Evolutionary conservation across 2,329 filamentous ascomycete genomes (phyloP).

Genomic region (Calonectria pseudoreteaudii): DNA sequence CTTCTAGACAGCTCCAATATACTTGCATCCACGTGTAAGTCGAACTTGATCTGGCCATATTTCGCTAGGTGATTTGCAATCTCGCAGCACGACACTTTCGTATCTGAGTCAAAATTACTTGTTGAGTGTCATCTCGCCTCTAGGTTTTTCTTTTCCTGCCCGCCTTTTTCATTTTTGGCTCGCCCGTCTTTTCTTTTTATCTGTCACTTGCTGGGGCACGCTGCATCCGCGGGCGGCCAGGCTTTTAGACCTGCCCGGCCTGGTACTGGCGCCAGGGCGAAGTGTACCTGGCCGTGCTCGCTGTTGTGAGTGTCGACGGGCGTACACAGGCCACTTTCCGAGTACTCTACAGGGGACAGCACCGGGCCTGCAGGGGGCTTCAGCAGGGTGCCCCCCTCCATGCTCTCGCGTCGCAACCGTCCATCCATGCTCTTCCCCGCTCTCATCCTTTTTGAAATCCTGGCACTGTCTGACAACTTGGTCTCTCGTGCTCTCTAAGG

Average conservation of each 20-base stretch:
- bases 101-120: not conserved
- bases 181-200: constrained; percentile 5
- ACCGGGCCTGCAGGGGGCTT: not conserved
- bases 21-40: not conserved
- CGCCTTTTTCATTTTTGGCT: not conserved
- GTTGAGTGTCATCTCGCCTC: not conserved
- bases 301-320: not conserved
- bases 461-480: constrained; percentile 12
- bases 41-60: not conserved
- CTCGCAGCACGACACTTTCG: not conserved
- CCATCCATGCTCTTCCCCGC: constrained; percentile 6
- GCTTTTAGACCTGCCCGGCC: constrained; percentile 3
- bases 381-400: not conserved
- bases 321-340: not conserved
- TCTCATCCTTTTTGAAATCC: constrained; percentile 2
- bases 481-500: not conserved
- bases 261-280: not conserved
- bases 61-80: constrained; percentile 1
- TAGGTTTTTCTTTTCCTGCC: not conserved
- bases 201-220: constrained; percentile 6
- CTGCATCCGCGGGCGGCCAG: constrained; percentile 7
- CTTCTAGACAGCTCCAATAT: not conserved
- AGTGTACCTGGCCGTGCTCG: constrained; percentile 4
- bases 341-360: constrained; percentile 4
- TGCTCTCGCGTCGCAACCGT: not conserved